phyloP scores from a whole-genome alignment of 805 yeast genomes.

The Nematodospora valgi region DNA sequence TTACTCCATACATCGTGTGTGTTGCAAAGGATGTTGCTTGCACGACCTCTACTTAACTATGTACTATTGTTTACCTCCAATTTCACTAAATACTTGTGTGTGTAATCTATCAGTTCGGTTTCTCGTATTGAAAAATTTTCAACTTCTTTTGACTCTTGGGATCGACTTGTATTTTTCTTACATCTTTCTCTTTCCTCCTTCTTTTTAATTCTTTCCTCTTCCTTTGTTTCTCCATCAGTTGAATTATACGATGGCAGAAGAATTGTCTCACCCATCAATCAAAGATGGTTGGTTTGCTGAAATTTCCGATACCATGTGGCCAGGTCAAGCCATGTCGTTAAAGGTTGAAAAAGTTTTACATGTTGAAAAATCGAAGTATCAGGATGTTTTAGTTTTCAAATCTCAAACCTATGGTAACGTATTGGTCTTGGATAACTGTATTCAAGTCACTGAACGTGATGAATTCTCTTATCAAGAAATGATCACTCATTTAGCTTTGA shows the following conservation, averaged over 20 bases:
- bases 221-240: conserved; percentile 1
- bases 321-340: conserved; percentile 96
- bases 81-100: too few relatives aligned
- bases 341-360: conserved; percentile 83
- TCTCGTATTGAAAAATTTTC: too few relatives aligned
- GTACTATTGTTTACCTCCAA: too few relatives aligned
- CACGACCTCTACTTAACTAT: too few relatives aligned
- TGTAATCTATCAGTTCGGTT: too few relatives aligned
- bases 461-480: conserved; percentile 98
- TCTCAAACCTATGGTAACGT: conserved; percentile 94
- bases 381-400: conserved; percentile 90
- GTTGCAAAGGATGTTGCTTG: too few relatives aligned
- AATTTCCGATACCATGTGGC: conserved; percentile 94
- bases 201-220: not conserved
- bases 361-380: conserved; percentile 83
- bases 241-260: conserved; percentile 18
- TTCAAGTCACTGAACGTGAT: conserved; percentile 95
- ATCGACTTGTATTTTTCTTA: not conserved
- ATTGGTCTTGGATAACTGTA: conserved; percentile 88
- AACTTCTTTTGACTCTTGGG: conserved; percentile 2
- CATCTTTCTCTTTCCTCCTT: not conserved
- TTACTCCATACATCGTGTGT: too few relatives aligned
- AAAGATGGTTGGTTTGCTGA: conserved; percentile 97
- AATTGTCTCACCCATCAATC: conserved; percentile 53
- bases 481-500: conserved; percentile 91